Percentiles rank a stretch among this genome's conserved stretches.
phyloP scores from a whole-genome alignment of 1,284 basidiomycete species.

The Volvariella surrecta region DNA sequence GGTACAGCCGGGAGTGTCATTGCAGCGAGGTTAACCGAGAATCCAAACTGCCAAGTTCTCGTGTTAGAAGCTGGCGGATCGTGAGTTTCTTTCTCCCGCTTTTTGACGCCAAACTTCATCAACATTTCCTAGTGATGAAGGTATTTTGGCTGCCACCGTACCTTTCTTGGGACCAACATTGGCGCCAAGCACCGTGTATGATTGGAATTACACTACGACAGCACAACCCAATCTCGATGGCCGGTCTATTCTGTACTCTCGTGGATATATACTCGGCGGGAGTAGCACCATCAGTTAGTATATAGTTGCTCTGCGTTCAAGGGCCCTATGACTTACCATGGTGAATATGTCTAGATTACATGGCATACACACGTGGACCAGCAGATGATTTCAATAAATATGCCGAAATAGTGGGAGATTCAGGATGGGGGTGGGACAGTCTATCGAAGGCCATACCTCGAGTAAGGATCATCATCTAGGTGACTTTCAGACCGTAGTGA shows the following conservation, averaged over 20 bases:
- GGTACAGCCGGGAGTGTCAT: conserved; percentile 16
- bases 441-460: conserved; percentile 13
- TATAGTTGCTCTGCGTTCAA: neutral
- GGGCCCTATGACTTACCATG: no score
- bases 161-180: no score
- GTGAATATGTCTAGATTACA: conserved; percentile 12
- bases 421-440: conserved; percentile 21
- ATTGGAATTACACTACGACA: conserved; percentile 17
- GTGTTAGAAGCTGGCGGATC: conserved; percentile 16
- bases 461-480: conserved; percentile 10
- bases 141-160: no score
- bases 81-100: neutral
- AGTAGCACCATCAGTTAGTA: conserved; percentile 5
- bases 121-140: no score
- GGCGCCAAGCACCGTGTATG: neutral
- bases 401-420: conserved; percentile 17
- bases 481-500: neutral
- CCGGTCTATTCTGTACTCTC: conserved; percentile 17
- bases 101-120: no score
- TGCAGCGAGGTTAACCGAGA: conserved; percentile 13
- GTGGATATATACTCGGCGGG: conserved; percentile 15
- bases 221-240: conserved; percentile 20
- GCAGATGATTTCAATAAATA: conserved; percentile 19
- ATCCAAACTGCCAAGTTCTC: conserved; percentile 9
- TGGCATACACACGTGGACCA: conserved; percentile 21